Conservation (phyloP, 306 rosid genomes). For the Clitoria ternatea region DNA sequence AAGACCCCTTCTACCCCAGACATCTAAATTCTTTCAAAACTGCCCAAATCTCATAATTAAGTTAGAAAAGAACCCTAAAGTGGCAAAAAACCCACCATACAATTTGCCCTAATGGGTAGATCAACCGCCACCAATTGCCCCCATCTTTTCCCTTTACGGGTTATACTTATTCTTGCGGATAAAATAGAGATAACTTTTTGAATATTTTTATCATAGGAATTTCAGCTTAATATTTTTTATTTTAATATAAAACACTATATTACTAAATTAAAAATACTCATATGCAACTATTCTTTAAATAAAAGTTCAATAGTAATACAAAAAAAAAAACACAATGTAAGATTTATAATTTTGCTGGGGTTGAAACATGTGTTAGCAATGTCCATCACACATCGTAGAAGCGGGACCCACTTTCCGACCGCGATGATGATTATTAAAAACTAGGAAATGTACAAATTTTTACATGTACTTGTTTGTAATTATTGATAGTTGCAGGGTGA, state of each 20-base stretch:
- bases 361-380: constrained; percentile 45
- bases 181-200: neutral
- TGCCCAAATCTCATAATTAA: too few relatives aligned
- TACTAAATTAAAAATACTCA: neutral
- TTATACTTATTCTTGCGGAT: neutral
- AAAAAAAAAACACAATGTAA: neutral
- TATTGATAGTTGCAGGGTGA: constrained; percentile 16
- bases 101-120: constrained; percentile 9
- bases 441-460: too few relatives aligned
- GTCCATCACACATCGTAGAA: constrained; percentile 40
- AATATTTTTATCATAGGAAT: too few relatives aligned
- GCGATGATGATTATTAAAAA: constrained; percentile 32
- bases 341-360: neutral
- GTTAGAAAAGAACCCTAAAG: too few relatives aligned
- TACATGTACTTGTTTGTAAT: constrained; percentile 25
- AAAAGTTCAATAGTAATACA: neutral
- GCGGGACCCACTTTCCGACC: constrained; percentile 50
- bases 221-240: too few relatives aligned
- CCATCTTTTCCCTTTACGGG: neutral
- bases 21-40: too few relatives aligned
- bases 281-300: neutral
- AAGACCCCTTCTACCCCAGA: too few relatives aligned
- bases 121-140: neutral
- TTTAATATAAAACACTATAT: neutral
- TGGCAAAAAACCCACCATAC: too few relatives aligned